These are phyloP conservation scores for Saccharomycopsis javanensis DNA, from an alignment of 805 yeast genomes.

Conservation along the genomic window DNA sequence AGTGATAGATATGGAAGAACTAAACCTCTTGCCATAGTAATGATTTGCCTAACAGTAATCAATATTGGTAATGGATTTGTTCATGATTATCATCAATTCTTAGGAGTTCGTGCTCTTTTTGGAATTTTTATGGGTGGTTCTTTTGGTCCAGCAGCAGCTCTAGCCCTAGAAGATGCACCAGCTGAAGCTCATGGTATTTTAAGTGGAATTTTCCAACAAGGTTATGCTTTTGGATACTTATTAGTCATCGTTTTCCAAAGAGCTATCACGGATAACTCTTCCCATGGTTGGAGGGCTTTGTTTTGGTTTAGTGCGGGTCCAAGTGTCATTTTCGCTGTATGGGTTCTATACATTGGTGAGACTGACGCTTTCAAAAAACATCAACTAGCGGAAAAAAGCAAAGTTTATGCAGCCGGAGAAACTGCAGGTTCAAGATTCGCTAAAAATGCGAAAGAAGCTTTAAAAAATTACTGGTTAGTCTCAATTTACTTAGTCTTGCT, in stretches of 20 bases:
- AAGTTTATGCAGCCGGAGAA: slow-evolving; percentile 24
- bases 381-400: slow-evolving; percentile 18
- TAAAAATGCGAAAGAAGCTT: slow-evolving; percentile 24
- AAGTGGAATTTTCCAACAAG: slow-evolving; percentile 48
- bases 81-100: slow-evolving; percentile 43
- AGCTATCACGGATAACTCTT: slow-evolving; percentile 44
- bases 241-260: slow-evolving; percentile 54
- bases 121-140: slow-evolving; percentile 52
- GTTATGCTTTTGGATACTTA: slow-evolving; percentile 57
- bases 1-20: slow-evolving; percentile 56
- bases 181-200: slow-evolving; percentile 47
- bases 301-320: slow-evolving; percentile 68
- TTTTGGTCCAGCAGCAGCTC: slow-evolving; percentile 55
- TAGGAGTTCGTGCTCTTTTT: slow-evolving; percentile 53
- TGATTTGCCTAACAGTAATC: slow-evolving; percentile 37
- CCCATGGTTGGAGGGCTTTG: slow-evolving; percentile 57
- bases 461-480: slow-evolving; percentile 50
- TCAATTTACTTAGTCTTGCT: slow-evolving; percentile 46
- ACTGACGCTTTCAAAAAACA: slow-evolving; percentile 41
- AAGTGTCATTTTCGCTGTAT: slow-evolving; percentile 45
- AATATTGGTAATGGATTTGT: slow-evolving; percentile 60
- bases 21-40: slow-evolving; percentile 43
- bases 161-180: slow-evolving; percentile 60
- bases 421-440: slow-evolving; percentile 3
- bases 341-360: slow-evolving; percentile 54